Evolutionary conservation across 2,329 filamentous ascomycete genomes (phyloP), one percentile per base, ranked within the genome.

Genomic region (Aureobasidium melanogenum): DNA sequence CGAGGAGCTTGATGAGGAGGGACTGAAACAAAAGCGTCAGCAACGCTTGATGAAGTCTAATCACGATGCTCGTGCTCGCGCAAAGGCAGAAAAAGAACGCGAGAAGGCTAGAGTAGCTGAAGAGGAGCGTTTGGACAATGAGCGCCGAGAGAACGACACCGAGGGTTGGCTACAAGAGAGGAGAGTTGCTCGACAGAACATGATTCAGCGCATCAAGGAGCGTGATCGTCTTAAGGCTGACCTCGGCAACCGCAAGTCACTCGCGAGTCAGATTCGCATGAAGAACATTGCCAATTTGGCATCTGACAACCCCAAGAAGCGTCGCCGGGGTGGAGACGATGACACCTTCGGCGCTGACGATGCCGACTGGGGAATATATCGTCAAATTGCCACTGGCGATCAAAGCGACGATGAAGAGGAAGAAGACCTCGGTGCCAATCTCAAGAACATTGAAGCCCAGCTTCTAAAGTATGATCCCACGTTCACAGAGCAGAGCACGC

Each of bases 301-400:
- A 3, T 92, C 93, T 0, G 94, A 99, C 73, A 86, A 84, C 6
- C 91, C 93, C 0, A 76, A 75, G 7, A 95, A 96, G 74, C 84
- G 93, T 61, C 82, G 91, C 15, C 86, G 92, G 19, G 91, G 91
- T 8, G 89, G 88, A 4, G 93, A 97, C 71, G 94, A 99, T 69
- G 94, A 99, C 71, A 91, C 90, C 63, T 99, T 99, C 71, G 94
- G 94, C 61, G 92, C 92, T 54, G 93, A 99, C 73, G 94, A 99
- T 70, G 92, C 95, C 62, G 94, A 99, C 73, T 99, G 94, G 94
- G 91, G 91, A 62, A 91, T 99, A 15, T 99, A 99, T 75, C 87
- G 94, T 58, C 90, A 90, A 43, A 95, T 97, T 62, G 89, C 91
- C 1, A 91, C 89, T 0, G 91, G 91, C 55, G 88, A 88, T 57